Evolutionary conservation across 2,329 filamentous ascomycete species (phyloP), one percentile per base, ranked within the genome.

Genomic region (Neonectria hederae): DNA sequence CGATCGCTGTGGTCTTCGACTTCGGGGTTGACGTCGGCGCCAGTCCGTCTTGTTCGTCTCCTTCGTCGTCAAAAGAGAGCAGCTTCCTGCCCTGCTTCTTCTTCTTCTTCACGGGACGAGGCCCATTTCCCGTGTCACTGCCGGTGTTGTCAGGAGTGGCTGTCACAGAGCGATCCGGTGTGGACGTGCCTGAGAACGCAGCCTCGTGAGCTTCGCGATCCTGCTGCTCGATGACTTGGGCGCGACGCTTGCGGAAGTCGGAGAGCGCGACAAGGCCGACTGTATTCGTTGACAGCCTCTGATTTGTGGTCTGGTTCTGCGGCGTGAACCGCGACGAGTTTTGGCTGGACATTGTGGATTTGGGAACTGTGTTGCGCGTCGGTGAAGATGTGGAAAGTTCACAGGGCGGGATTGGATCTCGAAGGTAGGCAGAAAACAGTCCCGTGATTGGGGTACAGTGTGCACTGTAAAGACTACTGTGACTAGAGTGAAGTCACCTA

Each of bases 181-280:
- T 84, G 49, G 82, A 80, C 62, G 79, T 77, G 69, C 76, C 77
- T 59, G 79, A 77, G 59, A 86, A 75, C 26, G 86, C 83, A 40
- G 75, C 85, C 69, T 92, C 91, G 74, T 90, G 89, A 13, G 88
- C 90, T 74, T 96, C 93, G 74, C 92, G 88, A 75, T 96, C 93
- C 75, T 96, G 95, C 76, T 93, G 90, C 78, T 97, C 95, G 52
- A 97, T 83, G n/a, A 94, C 93, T 79, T 97, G 93, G 72, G 94
- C 94, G 79, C 95, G 93, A 64, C 96, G 90, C 82, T 99, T 98
- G 79, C 95, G 93, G 79, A 97, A 98, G 77, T 98, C 96, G 69
- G 92, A 93, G 46, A 97, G 89, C 62, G 92, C 89, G 57, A 98
- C 95, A 3, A 99, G 89, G 43, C 96, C 96, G 69, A 97, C 94